Evolutionary conservation across 495 filamentous ascomycete species (phyloP).

Genomic region (Aspergillus conjunctus): DNA sequence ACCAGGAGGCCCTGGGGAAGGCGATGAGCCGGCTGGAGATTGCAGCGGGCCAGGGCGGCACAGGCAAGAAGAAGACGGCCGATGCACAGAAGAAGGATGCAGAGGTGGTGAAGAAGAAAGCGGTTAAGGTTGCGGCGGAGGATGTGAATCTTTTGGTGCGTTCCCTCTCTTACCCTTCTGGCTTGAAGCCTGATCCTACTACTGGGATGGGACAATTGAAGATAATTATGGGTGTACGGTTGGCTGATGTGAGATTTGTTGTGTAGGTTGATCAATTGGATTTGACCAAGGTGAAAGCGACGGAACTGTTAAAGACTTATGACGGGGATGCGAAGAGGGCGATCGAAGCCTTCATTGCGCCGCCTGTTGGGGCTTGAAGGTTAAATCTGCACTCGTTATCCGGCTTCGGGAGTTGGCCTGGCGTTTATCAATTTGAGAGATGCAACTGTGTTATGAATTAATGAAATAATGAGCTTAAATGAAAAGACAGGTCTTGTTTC

Average conservation of each 20-base stretch:
- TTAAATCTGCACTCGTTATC: neutral
- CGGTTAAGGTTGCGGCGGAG: slow-evolving; percentile 64
- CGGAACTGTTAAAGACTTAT: slow-evolving; percentile 76
- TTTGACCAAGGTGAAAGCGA: slow-evolving; percentile 76
- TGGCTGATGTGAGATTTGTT: slow-evolving; percentile 6
- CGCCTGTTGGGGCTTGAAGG: slow-evolving; percentile 32
- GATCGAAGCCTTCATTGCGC: slow-evolving; percentile 62
- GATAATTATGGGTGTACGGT: neutral
- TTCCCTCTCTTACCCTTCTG: no score
- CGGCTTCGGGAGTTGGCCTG: neutral
- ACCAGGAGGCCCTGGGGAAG: slow-evolving; percentile 80
- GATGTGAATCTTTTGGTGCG: slow-evolving; percentile 69
- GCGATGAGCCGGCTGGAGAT: slow-evolving; percentile 74
- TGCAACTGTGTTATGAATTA: slow-evolving; percentile 2
- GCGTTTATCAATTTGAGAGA: neutral
- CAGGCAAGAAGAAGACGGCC: slow-evolving; percentile 21
- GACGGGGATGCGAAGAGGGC: slow-evolving; percentile 76
- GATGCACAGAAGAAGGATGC: slow-evolving; percentile 47
- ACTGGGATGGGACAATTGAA: no score
- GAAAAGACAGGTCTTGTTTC: neutral
- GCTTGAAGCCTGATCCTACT: neutral
- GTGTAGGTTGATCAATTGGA: slow-evolving; percentile 76
- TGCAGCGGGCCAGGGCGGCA: slow-evolving; percentile 36
- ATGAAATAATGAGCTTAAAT: neutral
- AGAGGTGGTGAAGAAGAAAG: slow-evolving; percentile 49